Conservation (phyloP, 2,329 filamentous ascomycete genomes). For the Penicillium occitanis region DNA sequence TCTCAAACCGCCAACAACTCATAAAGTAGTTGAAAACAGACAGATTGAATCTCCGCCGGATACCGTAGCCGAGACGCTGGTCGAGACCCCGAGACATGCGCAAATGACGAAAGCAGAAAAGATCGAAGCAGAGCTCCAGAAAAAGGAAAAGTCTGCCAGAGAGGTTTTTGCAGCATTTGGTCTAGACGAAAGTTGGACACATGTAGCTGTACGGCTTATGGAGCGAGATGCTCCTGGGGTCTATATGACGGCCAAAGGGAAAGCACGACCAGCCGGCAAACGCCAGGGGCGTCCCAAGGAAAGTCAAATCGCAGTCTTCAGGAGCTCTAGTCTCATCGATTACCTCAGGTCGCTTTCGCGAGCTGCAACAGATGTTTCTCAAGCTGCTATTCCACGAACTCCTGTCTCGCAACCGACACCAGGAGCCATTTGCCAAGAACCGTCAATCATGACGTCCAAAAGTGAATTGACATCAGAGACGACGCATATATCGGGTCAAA, state of each 20-base stretch:
- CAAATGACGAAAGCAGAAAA: constrained; percentile 41
- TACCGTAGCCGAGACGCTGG: background rate
- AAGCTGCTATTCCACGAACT: background rate
- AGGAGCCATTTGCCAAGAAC: background rate
- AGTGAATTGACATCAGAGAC: background rate
- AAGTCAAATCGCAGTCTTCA: constrained; percentile 44
- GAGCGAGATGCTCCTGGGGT: constrained; percentile 41
- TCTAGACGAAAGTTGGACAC: constrained; percentile 43
- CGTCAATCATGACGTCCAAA: background rate
- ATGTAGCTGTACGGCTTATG: constrained; percentile 40
- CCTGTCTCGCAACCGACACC: background rate
- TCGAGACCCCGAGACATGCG: constrained; percentile 20
- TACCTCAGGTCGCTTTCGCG: constrained; percentile 13
- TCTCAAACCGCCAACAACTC: background rate
- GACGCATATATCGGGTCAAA: background rate
- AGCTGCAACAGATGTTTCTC: background rate
- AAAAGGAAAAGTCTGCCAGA: constrained; percentile 4
- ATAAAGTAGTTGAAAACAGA: background rate
- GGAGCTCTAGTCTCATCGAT: constrained; percentile 26
- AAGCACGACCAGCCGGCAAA: constrained; percentile 39
- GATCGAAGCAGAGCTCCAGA: constrained; percentile 28
- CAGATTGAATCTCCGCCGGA: background rate
- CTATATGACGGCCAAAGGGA: constrained; percentile 43
- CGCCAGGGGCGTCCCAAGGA: constrained; percentile 39
- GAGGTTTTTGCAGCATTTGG: constrained; percentile 32